phyloP scores from a whole-genome alignment of 2,329 filamentous ascomycete species.

The Talaromyces marneffei region DNA sequence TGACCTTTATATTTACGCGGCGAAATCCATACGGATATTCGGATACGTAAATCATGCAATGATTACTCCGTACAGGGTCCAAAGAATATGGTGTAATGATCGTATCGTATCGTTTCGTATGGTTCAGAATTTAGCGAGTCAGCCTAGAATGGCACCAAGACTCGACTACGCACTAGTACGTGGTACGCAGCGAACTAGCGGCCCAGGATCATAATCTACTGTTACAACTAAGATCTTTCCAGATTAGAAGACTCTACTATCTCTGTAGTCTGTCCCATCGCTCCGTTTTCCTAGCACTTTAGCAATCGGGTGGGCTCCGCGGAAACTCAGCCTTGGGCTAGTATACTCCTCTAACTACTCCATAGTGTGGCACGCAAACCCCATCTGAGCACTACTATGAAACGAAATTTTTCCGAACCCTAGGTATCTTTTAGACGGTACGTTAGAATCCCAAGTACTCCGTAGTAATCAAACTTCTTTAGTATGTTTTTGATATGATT shows the following conservation, averaged over 20 bases:
- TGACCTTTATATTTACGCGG: not conserved
- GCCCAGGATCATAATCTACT: too few relatives aligned
- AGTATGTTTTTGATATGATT: not conserved
- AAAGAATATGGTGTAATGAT: not conserved
- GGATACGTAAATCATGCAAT: not conserved
- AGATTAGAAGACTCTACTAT: too few relatives aligned
- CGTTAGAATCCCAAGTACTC: not conserved
- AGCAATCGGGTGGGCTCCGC: too few relatives aligned
- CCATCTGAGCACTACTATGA: too few relatives aligned
- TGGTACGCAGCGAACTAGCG: too few relatives aligned
- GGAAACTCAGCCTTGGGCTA: too few relatives aligned
- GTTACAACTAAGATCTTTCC: too few relatives aligned
- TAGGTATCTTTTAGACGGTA: not conserved
- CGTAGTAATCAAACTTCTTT: too few relatives aligned
- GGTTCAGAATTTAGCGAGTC: not conserved
- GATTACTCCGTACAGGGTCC: not conserved
- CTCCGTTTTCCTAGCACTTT: too few relatives aligned
- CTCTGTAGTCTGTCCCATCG: too few relatives aligned
- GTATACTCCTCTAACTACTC: too few relatives aligned
- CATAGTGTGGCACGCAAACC: too few relatives aligned
- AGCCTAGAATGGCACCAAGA: not conserved
- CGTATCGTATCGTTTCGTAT: not conserved
- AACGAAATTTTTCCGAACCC: not conserved
- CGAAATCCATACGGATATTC: not conserved
- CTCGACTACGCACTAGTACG: not conserved